Percentiles rank a stretch among this genome's conserved stretches.
Conservation (phyloP, 805 yeast genomes). For the Gaillardinia entomophila region DNA sequence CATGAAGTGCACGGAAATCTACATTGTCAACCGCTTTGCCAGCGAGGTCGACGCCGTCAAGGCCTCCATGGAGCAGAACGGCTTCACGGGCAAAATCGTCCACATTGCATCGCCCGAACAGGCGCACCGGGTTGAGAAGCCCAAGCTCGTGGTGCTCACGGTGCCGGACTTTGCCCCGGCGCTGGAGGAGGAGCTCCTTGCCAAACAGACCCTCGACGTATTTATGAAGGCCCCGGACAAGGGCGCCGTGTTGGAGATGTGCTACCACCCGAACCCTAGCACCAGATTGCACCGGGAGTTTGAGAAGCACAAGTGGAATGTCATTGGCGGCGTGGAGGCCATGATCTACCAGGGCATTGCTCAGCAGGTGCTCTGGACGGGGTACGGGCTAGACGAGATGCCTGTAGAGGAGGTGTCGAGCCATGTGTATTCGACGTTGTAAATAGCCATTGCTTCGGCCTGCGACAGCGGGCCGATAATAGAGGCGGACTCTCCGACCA, state of each 20-base stretch:
- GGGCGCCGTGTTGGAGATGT: conserved; percentile 29
- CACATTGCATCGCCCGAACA: conserved; percentile 17
- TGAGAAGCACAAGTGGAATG: conserved; percentile 18
- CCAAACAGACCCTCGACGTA: conserved; percentile 19
- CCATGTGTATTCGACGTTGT: conserved; percentile 7
- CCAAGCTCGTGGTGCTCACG: conserved; percentile 19
- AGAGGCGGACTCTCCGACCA: too few relatives aligned
- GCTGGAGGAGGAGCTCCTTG: conserved; percentile 16
- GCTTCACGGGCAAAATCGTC: conserved; percentile 19
- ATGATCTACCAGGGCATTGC: conserved; percentile 28
- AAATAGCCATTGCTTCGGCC: neutral
- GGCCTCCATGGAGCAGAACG: conserved; percentile 12
- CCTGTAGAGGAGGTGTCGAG: conserved; percentile 16
- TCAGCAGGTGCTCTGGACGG: conserved; percentile 27
- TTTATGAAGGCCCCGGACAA: conserved; percentile 13
- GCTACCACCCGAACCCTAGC: conserved; percentile 24
- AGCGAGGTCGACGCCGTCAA: conserved; percentile 18
- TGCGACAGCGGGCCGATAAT: too few relatives aligned
- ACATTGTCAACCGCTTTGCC: conserved; percentile 23
- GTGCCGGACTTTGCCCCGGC: conserved; percentile 24
- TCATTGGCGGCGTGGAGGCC: conserved; percentile 23
- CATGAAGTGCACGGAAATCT: conserved; percentile 19
- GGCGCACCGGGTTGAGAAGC: conserved; percentile 12
- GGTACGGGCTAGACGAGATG: conserved; percentile 16
- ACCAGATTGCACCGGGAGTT: conserved; percentile 21